Evolutionary conservation across 495 filamentous ascomycete genomes (phyloP).

Genomic region (Rostrohypoxylon terebratum): DNA sequence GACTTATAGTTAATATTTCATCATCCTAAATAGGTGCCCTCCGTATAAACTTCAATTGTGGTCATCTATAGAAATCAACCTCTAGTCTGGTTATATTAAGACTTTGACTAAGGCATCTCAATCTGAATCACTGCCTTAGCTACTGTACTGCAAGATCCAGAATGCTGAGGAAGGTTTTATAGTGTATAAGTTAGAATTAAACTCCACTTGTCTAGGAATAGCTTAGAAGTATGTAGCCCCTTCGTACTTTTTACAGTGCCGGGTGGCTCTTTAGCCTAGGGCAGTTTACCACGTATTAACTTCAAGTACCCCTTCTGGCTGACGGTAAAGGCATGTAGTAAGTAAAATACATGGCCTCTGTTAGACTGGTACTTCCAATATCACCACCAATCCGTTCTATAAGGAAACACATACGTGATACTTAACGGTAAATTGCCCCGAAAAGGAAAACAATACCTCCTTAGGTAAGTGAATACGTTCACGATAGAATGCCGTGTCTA

Average conservation of each 20-base stretch:
- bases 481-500: background rate
- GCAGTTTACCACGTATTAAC: too few species aligned
- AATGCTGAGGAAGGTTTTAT: background rate
- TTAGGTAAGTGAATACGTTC: background rate
- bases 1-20: background rate
- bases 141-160: background rate
- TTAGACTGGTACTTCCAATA: background rate
- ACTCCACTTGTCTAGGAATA: background rate
- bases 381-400: background rate
- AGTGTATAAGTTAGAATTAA: background rate
- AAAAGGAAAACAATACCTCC: background rate
- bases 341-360: background rate
- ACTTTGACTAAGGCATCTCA: background rate
- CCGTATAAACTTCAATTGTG: background rate
- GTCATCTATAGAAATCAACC: background rate
- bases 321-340: too few species aligned
- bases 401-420: background rate
- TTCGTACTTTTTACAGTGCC: too few species aligned
- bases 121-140: background rate
- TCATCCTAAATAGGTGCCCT: background rate
- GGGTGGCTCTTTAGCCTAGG: too few species aligned
- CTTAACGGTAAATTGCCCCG: background rate
- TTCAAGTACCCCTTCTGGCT: too few species aligned
- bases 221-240: background rate
- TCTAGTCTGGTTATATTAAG: background rate